phyloP scores from a whole-genome alignment of 2,329 filamentous ascomycete genomes.

The Biscogniauxia marginata region DNA sequence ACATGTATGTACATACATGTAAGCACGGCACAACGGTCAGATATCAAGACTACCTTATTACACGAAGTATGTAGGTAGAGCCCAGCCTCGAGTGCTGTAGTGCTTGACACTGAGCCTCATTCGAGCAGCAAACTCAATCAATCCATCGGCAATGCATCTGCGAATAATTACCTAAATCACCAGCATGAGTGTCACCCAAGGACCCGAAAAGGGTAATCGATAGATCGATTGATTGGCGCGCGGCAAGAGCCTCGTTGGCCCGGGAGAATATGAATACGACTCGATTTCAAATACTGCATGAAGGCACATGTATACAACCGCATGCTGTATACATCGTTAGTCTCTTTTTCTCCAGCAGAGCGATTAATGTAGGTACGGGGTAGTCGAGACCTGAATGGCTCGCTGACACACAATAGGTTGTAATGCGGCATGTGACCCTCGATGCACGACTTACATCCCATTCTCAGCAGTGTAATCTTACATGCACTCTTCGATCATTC shows the following conservation, averaged over 20 bases:
- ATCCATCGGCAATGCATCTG: conserved; percentile 4
- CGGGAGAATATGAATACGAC: conserved; percentile 1
- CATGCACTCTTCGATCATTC: background rate
- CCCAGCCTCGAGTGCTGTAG: background rate
- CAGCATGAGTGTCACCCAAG: background rate
- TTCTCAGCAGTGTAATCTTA: background rate
- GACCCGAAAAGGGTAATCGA: conserved; percentile 7
- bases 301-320: background rate
- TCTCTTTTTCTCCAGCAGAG: conserved; percentile 1
- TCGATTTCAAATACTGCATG: conserved; percentile 6
- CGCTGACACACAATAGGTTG: conserved; percentile 11
- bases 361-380: conserved; percentile 1
- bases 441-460: background rate
- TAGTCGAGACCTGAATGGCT: conserved; percentile 7
- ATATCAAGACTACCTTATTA: too few species aligned
- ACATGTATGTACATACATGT: too few species aligned
- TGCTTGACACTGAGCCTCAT: background rate
- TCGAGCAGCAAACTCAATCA: background rate
- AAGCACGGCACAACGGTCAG: too few species aligned
- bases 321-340: background rate
- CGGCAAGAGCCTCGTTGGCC: conserved; percentile 13
- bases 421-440: conserved; percentile 15
- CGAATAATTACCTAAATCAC: background rate
- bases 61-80: too few species aligned
- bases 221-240: conserved; percentile 14